Percentiles rank a stretch among this genome's conserved stretches.
These are phyloP conservation scores for Acanthamoeba pearcei DNA, from an alignment of 208 protist genomes.

Conservation along the genomic window DNA sequence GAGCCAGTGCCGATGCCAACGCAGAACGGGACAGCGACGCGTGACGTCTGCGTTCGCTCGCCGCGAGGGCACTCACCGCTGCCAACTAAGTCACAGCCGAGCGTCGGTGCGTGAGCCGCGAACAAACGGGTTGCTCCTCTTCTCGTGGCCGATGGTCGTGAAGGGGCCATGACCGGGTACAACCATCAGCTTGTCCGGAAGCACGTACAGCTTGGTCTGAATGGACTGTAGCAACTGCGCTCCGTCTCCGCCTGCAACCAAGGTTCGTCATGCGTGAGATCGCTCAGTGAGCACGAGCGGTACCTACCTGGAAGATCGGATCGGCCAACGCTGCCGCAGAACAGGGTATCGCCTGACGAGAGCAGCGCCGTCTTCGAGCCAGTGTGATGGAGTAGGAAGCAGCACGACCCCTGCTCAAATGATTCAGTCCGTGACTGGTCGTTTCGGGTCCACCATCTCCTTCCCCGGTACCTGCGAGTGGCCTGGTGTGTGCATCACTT, in stretches of 20 bases:
- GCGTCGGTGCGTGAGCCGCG: neutral
- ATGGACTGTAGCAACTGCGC: slow-evolving; percentile 18
- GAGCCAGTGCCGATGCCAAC: neutral
- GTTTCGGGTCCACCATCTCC: neutral
- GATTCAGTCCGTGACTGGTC: neutral
- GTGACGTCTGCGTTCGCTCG: too few species aligned
- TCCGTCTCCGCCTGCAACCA: neutral
- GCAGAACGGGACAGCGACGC: too few species aligned
- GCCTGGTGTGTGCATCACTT: slow-evolving; percentile 29
- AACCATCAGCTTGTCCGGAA: slow-evolving; percentile 6
- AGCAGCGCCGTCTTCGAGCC: neutral
- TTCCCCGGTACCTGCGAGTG: neutral
- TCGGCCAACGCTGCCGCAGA: slow-evolving; percentile 24
- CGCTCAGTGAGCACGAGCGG: too few species aligned
- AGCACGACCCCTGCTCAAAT: slow-evolving; percentile 16
- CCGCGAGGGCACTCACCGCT: too few species aligned
- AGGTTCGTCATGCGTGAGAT: neutral
- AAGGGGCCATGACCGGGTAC: slow-evolving; percentile 17
- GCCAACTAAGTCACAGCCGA: neutral
- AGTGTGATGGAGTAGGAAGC: neutral
- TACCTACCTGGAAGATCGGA: slow-evolving; percentile 29
- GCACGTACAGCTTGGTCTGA: slow-evolving; percentile 34
- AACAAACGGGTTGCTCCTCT: slow-evolving; percentile 33
- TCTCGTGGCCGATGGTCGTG: slow-evolving; percentile 45
- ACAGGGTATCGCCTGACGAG: slow-evolving; percentile 33